Percentiles rank a stretch among this genome's conserved stretches.
These are phyloP conservation scores for Wallemia mellicola DNA, from an alignment of 1,284 basidiomycete species.

Conservation along the genomic window DNA sequence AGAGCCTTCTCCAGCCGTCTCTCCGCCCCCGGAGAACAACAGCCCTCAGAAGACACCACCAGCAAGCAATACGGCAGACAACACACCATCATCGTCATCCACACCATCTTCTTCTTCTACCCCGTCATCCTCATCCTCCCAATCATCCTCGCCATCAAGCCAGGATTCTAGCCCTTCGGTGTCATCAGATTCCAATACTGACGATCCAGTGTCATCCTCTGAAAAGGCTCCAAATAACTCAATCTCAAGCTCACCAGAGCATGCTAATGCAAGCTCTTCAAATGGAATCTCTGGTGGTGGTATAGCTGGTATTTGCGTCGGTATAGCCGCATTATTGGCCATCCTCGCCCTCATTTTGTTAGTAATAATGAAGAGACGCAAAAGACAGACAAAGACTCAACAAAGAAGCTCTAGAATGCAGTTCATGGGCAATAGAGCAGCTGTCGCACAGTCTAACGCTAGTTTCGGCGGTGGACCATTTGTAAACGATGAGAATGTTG, in stretches of 20 bases:
- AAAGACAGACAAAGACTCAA: neutral
- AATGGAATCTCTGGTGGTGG: neutral
- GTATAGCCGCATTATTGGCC: neutral
- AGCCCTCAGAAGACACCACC: neutral
- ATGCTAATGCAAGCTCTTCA: neutral
- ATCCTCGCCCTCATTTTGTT: neutral
- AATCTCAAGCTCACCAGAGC: neutral
- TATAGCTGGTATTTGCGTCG: neutral
- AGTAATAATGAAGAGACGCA: neutral
- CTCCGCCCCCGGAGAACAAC: neutral
- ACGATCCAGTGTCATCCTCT: too few species aligned
- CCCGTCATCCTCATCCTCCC: neutral
- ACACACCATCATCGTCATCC: neutral
- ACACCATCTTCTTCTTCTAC: neutral
- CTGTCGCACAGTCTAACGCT: neutral
- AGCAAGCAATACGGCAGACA: neutral
- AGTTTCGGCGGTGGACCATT: neutral
- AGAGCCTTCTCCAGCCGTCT: neutral
- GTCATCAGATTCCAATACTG: too few species aligned
- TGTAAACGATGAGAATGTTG: neutral
- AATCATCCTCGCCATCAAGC: too few species aligned
- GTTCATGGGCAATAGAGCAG: neutral
- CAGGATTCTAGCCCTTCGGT: too few species aligned
- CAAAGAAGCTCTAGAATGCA: neutral
- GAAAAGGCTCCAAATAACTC: neutral